Base-by-base conservation (phyloP, 2,329 filamentous ascomycete genomes). In the Penicillium sp. region DNA sequence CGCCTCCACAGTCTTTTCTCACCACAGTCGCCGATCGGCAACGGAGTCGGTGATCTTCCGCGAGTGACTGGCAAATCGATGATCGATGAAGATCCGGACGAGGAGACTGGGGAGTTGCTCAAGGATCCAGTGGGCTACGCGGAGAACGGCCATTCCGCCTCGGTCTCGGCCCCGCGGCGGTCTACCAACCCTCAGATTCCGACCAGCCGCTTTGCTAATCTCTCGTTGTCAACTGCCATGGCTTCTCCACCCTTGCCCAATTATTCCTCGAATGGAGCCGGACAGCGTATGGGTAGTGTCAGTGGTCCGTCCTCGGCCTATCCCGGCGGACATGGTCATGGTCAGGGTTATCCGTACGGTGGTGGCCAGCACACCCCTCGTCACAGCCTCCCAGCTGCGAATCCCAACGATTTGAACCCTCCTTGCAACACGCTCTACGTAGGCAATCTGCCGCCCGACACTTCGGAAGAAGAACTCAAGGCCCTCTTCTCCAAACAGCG, bases 371-470 rank as follows among this genome's bases (percentile, higher is more conserved):
- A 79, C 57, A 67, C 76, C 73, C 54, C 78, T 76, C 61, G 72
- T n/a, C 81, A 82, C 53, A 85, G 84, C 51, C 87, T 89, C 53
- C 91, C 91, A 11, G 86, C 90, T 0, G 87, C 88, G 51, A 97
- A 97, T 58, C 91, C 90, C 0, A 90, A 91, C 9, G 91, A 98
- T 63, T 88, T 96, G 69, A 96, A 97, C 60, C 91, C 91, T 1
- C 93, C 93, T 0, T 97, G 93, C 78, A 97, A 98, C 65, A 98
- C 93, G 0, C 77, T 98, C 5, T 97, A 98, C 63, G 91, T 98
- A 18, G 91, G 93, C n/a, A 97, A 98, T 62, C 75, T 98, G 38
- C 93, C 91, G 0, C 82, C 90, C 48, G 88, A 95, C 64, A 94
- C 90, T 0, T 91, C 88, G 0, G 93, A 98, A 63, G 91, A 97